phyloP scores from a whole-genome alignment of 2,329 filamentous ascomycete genomes.

The Didymellaceae sp. region DNA sequence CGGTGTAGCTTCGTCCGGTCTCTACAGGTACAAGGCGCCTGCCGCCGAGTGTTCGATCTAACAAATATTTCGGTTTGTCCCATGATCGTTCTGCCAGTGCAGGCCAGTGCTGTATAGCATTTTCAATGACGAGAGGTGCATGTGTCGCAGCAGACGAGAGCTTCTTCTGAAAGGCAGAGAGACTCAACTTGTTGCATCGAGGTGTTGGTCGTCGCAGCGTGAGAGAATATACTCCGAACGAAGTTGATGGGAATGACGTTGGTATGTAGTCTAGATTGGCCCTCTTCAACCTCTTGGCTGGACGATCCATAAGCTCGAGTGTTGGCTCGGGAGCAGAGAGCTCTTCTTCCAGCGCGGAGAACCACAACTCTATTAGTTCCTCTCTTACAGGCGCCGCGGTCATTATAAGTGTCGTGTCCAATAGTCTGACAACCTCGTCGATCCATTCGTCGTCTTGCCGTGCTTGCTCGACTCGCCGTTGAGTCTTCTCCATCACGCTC shows the following conservation, averaged over 20 bases:
- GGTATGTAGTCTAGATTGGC: constrained; percentile 4
- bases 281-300: constrained; percentile 28
- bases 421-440: constrained; percentile 64
- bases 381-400: constrained; percentile 55
- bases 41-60: constrained; percentile 75
- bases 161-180: constrained; percentile 40
- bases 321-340: background rate
- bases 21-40: constrained; percentile 85
- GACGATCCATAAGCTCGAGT: constrained; percentile 8
- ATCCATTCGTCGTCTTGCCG: constrained; percentile 52
- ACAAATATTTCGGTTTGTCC: constrained; percentile 75
- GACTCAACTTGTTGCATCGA: constrained; percentile 24
- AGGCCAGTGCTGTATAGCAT: constrained; percentile 74
- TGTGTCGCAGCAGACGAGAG: constrained; percentile 29
- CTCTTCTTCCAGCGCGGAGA: constrained; percentile 54
- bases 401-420: constrained; percentile 81
- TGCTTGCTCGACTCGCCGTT: constrained; percentile 18
- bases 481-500: constrained; percentile 55
- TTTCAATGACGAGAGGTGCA: constrained; percentile 71
- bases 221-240: constrained; percentile 11
- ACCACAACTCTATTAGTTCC: constrained; percentile 55
- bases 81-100: constrained; percentile 74
- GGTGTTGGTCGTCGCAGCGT: constrained; percentile 29
- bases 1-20: constrained; percentile 84
- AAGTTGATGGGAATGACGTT: constrained; percentile 26